These are phyloP conservation scores for Ganoderma lingzhi DNA, from an alignment of 1,284 basidiomycete genomes.

Conservation along the genomic window DNA sequence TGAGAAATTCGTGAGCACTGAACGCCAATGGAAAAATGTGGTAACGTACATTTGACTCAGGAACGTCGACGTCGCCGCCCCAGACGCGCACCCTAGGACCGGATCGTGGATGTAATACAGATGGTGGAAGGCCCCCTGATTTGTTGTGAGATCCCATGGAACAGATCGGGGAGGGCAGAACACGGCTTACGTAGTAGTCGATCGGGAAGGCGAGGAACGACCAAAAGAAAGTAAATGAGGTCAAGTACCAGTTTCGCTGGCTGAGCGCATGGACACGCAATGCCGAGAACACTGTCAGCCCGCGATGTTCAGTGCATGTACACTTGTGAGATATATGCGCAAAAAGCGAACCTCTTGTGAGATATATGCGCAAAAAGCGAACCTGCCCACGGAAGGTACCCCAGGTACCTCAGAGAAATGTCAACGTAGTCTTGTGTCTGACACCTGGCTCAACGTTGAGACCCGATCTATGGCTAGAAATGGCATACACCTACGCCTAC, in stretches of 20 bases:
- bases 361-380: no score
- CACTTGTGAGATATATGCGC: no score
- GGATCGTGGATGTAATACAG: neutral
- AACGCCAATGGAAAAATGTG: no score
- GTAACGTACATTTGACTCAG: neutral
- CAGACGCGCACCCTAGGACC: neutral
- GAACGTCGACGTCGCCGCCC: neutral
- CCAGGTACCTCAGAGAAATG: neutral
- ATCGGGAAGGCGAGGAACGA: neutral
- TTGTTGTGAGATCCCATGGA: neutral
- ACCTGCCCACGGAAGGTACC: conserved; percentile 8
- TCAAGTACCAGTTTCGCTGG: neutral
- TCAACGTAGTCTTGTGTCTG: neutral
- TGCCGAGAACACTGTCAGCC: neutral
- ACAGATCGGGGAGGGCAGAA: no score
- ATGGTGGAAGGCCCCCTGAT: conserved; percentile 3
- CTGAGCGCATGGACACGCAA: neutral
- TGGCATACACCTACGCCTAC: neutral
- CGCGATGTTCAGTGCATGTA: no score
- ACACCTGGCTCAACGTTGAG: neutral
- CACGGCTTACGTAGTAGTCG: neutral
- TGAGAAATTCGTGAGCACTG: neutral
- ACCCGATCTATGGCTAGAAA: neutral
- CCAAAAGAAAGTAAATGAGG: conserved; percentile 1
- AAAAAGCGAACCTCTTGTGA: neutral